phyloP scores from a whole-genome alignment of 306 rosid species.

The Glycine soja region DNA sequence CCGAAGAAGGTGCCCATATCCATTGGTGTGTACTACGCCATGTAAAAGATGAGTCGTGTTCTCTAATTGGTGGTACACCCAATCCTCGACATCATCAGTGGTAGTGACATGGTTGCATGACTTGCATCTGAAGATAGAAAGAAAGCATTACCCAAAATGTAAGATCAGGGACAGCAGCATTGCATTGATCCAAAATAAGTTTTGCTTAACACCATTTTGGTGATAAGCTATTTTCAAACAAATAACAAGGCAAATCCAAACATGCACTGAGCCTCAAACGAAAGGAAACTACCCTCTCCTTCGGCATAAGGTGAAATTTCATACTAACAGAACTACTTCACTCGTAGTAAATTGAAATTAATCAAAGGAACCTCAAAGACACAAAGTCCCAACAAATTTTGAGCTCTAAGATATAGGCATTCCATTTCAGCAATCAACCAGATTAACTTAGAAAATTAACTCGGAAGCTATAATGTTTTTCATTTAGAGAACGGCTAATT shows the following conservation, averaged over 20 bases:
- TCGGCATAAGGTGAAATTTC: conserved; percentile 18
- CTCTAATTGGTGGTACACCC: conserved; percentile 92
- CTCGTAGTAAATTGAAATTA: conserved; percentile 31
- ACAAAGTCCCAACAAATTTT: conserved; percentile 24
- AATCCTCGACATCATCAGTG: conserved; percentile 87
- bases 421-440: conserved; percentile 35
- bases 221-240: conserved; percentile 23
- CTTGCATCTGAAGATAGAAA: conserved; percentile 75
- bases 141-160: conserved; percentile 35
- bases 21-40: conserved; percentile 94
- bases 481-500: conserved; percentile 25
- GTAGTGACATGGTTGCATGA: conserved; percentile 91
- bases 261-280: conserved; percentile 24
- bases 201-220: conserved; percentile 10
- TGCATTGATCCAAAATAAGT: background rate
- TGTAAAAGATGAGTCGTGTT: conserved; percentile 90
- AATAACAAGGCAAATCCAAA: conserved; percentile 1
- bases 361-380: background rate
- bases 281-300: conserved; percentile 31
- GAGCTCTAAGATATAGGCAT: conserved; percentile 25
- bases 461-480: conserved; percentile 26
- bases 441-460: conserved; percentile 27
- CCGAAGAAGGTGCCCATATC: conserved; percentile 95
- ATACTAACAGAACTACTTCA: conserved; percentile 28
- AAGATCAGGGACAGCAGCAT: conserved; percentile 22